These are phyloP conservation scores for Silene uniflora DNA, from an alignment of 148 eudicot genomes.

Conservation along the genomic window DNA sequence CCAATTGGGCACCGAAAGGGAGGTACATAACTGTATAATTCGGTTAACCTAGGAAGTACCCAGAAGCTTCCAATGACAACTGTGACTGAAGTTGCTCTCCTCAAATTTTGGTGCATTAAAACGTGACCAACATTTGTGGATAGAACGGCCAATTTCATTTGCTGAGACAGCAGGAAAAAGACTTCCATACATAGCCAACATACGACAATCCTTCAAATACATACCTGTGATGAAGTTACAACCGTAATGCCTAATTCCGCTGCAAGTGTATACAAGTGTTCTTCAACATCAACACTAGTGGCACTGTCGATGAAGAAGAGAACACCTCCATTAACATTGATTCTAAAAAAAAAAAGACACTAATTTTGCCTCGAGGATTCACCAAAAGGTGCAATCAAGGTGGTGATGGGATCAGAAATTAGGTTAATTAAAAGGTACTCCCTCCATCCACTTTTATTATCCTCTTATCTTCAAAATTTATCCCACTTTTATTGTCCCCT, in stretches of 20 bases:
- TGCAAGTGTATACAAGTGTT: conserved; percentile 87
- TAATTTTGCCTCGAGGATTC: neutral
- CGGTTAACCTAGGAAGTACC: neutral
- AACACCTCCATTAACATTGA: neutral
- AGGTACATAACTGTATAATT: too few relatives aligned
- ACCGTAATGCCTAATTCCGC: conserved; percentile 67
- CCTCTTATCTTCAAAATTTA: too few relatives aligned
- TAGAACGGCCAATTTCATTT: neutral
- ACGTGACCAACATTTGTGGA: neutral
- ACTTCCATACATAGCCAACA: neutral
- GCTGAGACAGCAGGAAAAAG: neutral
- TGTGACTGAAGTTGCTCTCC: neutral
- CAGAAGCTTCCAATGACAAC: neutral
- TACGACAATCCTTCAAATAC: neutral
- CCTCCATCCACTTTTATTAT: too few relatives aligned
- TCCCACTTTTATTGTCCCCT: too few relatives aligned
- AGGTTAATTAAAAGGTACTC: neutral
- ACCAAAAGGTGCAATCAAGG: neutral
- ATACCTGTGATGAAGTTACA: conserved; percentile 90
- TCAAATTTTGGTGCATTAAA: neutral
- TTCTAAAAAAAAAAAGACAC: neutral
- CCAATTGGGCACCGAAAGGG: too few relatives aligned
- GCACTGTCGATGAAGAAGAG: conserved; percentile 51
- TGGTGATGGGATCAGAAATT: neutral
- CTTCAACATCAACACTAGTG: conserved; percentile 97